Conservation (phyloP, 768 basidiomycete species). For the Psilocybe subaeruginosa region DNA sequence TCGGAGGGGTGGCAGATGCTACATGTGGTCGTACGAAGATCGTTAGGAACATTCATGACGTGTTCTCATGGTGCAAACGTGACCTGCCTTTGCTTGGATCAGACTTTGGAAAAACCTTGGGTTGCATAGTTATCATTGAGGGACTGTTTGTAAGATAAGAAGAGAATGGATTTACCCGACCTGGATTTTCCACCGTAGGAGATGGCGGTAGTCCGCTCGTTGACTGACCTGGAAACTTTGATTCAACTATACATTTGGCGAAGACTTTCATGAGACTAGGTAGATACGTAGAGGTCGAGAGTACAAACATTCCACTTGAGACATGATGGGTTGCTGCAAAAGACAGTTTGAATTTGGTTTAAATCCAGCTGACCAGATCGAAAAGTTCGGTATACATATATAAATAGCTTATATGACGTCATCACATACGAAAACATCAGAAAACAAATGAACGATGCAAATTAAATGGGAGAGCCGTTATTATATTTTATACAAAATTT, state of each 20-base stretch:
- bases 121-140: background rate
- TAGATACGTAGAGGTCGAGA: background rate
- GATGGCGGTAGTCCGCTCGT: slow-evolving; percentile 41
- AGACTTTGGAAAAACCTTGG: slow-evolving; percentile 50
- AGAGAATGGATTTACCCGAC: slow-evolving; percentile 30
- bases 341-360: background rate
- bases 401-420: background rate
- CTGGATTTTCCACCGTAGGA: slow-evolving; percentile 49
- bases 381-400: background rate
- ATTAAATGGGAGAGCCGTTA: too few species aligned
- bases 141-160: background rate
- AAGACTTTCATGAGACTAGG: background rate
- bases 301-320: slow-evolving; percentile 28
- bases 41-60: background rate
- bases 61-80: background rate
- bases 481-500: too few species aligned
- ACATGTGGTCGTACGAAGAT: slow-evolving; percentile 16
- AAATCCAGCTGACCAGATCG: background rate
- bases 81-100: slow-evolving; percentile 40
- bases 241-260: slow-evolving; percentile 27
- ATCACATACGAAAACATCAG: background rate
- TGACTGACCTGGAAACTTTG: slow-evolving; percentile 42
- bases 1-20: slow-evolving; percentile 27
- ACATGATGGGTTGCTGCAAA: slow-evolving; percentile 16
- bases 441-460: too few species aligned